Conservation (phyloP, 305 asterid genomes). For the Petunia hybrid region DNA sequence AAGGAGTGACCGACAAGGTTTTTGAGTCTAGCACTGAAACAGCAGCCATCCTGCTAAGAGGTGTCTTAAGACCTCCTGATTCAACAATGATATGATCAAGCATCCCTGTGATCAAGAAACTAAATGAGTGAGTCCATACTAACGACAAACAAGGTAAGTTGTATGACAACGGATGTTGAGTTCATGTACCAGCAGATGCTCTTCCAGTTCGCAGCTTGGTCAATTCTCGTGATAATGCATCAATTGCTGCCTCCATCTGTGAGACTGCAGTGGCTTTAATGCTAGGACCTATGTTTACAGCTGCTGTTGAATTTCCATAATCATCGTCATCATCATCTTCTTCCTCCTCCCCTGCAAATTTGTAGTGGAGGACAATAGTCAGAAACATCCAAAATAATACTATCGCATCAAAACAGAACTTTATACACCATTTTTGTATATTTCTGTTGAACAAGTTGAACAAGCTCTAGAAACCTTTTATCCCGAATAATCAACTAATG, state of each 20-base stretch:
- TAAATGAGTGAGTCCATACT: background rate
- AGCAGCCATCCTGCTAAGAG: constrained; percentile 85
- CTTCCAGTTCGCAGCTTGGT: constrained; percentile 87
- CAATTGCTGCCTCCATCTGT: constrained; percentile 89
- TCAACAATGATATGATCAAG: constrained; percentile 95
- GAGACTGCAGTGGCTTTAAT: constrained; percentile 60
- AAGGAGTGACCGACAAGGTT: constrained; percentile 85
- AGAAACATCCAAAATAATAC: constrained; percentile 4
- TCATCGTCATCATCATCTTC: constrained; percentile 49
- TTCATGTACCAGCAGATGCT: constrained; percentile 72
- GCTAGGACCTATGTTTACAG: constrained; percentile 54
- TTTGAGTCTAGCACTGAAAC: constrained; percentile 88
- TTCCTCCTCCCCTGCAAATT: constrained; percentile 42
- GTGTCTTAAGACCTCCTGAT: constrained; percentile 70
- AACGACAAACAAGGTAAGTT: background rate
- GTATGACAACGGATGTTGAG: background rate
- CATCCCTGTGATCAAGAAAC: constrained; percentile 65
- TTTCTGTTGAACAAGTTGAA: background rate
- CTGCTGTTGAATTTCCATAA: constrained; percentile 42
- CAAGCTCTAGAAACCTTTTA: background rate
- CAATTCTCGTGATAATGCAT: constrained; percentile 85
- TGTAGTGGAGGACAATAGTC: constrained; percentile 19
- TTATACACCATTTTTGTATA: background rate
- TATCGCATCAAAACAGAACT: background rate
- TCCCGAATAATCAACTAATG: background rate